Percentiles rank a stretch among this genome's conserved stretches.
These are phyloP conservation scores for Cercospora sp. DNA, from an alignment of 2,329 filamentous ascomycete genomes.

Conservation along the genomic window DNA sequence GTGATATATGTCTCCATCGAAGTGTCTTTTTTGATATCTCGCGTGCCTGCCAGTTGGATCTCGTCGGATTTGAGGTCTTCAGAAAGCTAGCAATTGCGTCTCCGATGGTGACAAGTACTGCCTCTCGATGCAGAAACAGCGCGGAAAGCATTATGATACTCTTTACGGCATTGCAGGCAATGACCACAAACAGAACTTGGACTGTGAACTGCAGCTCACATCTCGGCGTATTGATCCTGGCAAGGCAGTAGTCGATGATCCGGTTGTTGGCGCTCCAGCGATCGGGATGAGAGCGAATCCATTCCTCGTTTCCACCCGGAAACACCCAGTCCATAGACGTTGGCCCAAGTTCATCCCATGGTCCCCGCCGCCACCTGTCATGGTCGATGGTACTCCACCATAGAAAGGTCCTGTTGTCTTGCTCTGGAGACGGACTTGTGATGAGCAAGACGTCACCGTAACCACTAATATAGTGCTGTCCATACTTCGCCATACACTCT, in stretches of 20 bases:
- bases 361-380: background rate
- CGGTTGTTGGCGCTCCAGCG: background rate
- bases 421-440: background rate
- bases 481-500: background rate
- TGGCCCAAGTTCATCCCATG: background rate
- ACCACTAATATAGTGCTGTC: background rate
- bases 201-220: conserved; percentile 25
- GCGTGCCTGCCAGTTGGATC: background rate
- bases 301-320: background rate
- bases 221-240: conserved; percentile 4
- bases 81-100: conserved; percentile 30
- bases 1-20: background rate
- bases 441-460: background rate
- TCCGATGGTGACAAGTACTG: conserved; percentile 26
- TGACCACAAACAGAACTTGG: conserved; percentile 20
- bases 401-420: background rate
- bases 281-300: background rate
- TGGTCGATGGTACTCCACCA: background rate
- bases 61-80: conserved; percentile 23
- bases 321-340: background rate
- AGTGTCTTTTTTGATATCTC: background rate
- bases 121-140: conserved; percentile 17
- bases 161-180: conserved; percentile 21
- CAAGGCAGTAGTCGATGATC: conserved; percentile 26
- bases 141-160: conserved; percentile 21